Base-by-base conservation (phyloP, 1,284 basidiomycete genomes). In the Jaminaea rosea region DNA sequence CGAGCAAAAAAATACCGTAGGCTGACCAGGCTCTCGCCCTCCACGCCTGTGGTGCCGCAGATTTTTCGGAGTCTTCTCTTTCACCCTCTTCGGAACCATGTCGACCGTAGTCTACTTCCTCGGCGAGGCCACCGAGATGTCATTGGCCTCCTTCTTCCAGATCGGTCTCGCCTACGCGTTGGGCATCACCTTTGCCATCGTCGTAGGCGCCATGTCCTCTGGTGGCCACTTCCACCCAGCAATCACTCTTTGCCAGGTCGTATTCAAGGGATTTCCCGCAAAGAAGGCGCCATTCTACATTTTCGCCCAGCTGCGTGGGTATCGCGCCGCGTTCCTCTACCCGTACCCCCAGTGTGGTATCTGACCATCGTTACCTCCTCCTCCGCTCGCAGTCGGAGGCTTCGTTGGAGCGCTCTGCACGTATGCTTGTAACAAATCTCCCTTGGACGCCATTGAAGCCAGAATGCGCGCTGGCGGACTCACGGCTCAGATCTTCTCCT, bases 201-300 rank as follows among this genome's bases (percentile, higher is more conserved):
- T 61, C 44, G 57, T 64, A 28, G 59, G 56, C 44, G 63, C 62
- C 36, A 54, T 59, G 10, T 58, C 57, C 3, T 66, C 63, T 9
- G 63, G 63, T 42, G 62, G 60, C 26, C 62, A 65, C 47, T 63
- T 67, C 53, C 57, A 67, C 49, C 63, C 64, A 4, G 55, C 24
- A 21, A 50, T 67, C 50, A 65, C 64, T 21, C 49, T 67, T 24
- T 58, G 63, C 11, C 64, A 65, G 52, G 56, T 60, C 34, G 47
- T 65, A 13, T 67, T 55, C 61, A 67, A 67, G 42, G 64, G 64
- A 42, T 67, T 67, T 57, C 64, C 64, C 4, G 11, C 17, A 52
- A 49, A 58, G 39, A 54, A 60, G 13, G 63, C 61, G 23, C 64
- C 64, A 4, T 28, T 60, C 4, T 67, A 67, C 59, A 67, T 67